These are phyloP conservation scores for Cystobasidium pallidum DNA, from an alignment of 1,284 basidiomycete species.

Conservation along the genomic window DNA sequence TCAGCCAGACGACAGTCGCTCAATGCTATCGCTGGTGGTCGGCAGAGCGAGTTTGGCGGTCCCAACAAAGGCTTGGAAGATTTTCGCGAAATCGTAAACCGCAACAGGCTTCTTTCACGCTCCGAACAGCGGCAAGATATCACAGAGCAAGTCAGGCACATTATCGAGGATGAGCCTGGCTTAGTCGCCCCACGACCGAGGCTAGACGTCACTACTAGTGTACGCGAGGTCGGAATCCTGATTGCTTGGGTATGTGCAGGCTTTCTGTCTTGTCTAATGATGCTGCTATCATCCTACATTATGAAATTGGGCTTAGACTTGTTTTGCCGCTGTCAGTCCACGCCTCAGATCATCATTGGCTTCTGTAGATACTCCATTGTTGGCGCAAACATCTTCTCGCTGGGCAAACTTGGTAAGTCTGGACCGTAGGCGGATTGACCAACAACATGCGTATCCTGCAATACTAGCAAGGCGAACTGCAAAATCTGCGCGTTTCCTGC, in stretches of 20 bases:
- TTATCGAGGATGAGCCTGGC: constrained; percentile 29
- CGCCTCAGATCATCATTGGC: constrained; percentile 37
- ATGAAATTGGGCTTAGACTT: neutral
- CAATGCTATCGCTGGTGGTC: constrained; percentile 25
- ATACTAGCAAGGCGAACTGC: too few species aligned
- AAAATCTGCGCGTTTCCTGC: too few species aligned
- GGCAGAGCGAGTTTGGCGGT: constrained; percentile 32
- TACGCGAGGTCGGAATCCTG: constrained; percentile 25
- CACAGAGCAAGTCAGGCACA: constrained; percentile 17
- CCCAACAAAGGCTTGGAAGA: constrained; percentile 25
- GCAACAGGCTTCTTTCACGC: constrained; percentile 14
- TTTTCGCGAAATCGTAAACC: neutral
- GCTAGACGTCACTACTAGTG: constrained; percentile 10
- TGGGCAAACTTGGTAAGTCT: constrained; percentile 33
- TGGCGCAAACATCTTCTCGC: constrained; percentile 27
- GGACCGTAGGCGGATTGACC: too few species aligned
- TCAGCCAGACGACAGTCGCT: constrained; percentile 21
- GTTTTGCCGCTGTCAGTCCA: neutral
- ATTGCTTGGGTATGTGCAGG: constrained; percentile 12
- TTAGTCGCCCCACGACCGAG: constrained; percentile 1
- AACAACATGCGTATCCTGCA: too few species aligned
- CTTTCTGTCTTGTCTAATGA: neutral
- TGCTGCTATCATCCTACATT: neutral
- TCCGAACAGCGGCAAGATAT: constrained; percentile 23
- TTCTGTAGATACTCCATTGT: constrained; percentile 38